These are phyloP conservation scores for Aspergillus sp. DNA, from an alignment of 2,329 filamentous ascomycete species.

Conservation along the genomic window DNA sequence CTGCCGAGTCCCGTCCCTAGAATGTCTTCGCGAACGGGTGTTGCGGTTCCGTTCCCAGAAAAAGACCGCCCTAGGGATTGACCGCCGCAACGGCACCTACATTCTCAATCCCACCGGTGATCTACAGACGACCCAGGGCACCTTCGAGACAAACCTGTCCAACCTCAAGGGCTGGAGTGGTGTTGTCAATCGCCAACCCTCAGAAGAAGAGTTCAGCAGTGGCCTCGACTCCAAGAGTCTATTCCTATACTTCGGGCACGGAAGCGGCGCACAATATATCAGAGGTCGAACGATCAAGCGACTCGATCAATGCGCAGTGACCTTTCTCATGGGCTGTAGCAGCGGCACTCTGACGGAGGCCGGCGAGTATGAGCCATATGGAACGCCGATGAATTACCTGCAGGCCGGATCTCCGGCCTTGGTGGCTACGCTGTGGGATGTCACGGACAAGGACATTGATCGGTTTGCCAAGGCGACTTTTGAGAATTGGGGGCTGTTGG, in stretches of 20 bases:
- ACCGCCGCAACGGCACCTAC: constrained; percentile 54
- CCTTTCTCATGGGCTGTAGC: constrained; percentile 92
- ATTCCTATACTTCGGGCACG: constrained; percentile 93
- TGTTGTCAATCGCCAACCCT: constrained; percentile 68
- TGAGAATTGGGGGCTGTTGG: constrained; percentile 79
- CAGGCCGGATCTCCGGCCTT: constrained; percentile 83
- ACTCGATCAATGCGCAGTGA: constrained; percentile 74
- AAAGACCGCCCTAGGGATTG: constrained; percentile 52
- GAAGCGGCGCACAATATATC: constrained; percentile 92
- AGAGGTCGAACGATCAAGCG: constrained; percentile 78
- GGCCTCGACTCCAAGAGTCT: constrained; percentile 68
- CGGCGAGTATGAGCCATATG: constrained; percentile 87
- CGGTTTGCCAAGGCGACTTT: constrained; percentile 78
- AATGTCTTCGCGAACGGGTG: constrained; percentile 75
- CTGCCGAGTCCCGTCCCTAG: constrained; percentile 83
- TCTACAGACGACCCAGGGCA: constrained; percentile 73
- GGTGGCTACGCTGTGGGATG: constrained; percentile 94
- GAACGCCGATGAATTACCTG: constrained; percentile 88
- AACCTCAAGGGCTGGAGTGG: constrained; percentile 61
- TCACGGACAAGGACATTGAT: constrained; percentile 96
- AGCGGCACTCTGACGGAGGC: constrained; percentile 77
- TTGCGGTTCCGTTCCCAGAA: constrained; percentile 46
- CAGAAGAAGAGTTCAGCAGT: constrained; percentile 72
- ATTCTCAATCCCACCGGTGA: constrained; percentile 90
- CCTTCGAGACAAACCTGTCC: constrained; percentile 68